Evolutionary conservation across 2,329 filamentous ascomycete species (phyloP), one percentile per base, ranked within the genome.

Genomic region (Fusarium ambrosium): DNA sequence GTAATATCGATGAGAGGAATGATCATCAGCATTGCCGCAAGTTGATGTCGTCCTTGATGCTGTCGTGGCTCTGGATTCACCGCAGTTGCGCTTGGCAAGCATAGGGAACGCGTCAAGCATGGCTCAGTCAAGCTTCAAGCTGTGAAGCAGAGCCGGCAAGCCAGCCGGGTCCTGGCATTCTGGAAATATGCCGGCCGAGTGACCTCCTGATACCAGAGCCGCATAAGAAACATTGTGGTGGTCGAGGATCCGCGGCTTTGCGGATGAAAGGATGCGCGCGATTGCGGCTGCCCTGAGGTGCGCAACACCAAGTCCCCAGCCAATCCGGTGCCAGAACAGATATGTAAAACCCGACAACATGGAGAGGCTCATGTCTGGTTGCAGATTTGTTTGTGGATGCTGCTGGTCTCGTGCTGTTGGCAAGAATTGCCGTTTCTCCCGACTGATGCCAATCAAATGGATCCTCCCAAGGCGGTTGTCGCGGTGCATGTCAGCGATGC

Each of bases 361-460:
- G 62, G 24, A 61, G 53, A 62, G 48, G 24, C 53, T 74, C 29
- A 53, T 55, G 68, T 27, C 56, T 62, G 45, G 58, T 14, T 63
- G 48, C 29, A 56, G 56, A 37, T 53, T 29, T 67, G 62, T 55
- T 66, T 65, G 51, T 64, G 60, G 65, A 69, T 36, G 53, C 22
- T 69, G 61, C 29, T 43, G 68, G 60, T 63, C 64, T 64, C 24
- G 56, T 43, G 45, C 43, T 70, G 58, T 65, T 69, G 64, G 68
- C 43, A 53, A 53, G 45, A 58, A 56, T 67, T 77, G 68, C 74
- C 73, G 73, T 67, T 66, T 71, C 62, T 75, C 65, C 75, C 72
- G 73, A 75, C 53, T 53, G 66, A 77, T 72, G 62, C 71, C 68
- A 73, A 73, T 66, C 71, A 71, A 61, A 53, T 32, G 48, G 27